Conservation (phyloP, 495 filamentous ascomycete species). For the Talaromyces wortmannii region DNA sequence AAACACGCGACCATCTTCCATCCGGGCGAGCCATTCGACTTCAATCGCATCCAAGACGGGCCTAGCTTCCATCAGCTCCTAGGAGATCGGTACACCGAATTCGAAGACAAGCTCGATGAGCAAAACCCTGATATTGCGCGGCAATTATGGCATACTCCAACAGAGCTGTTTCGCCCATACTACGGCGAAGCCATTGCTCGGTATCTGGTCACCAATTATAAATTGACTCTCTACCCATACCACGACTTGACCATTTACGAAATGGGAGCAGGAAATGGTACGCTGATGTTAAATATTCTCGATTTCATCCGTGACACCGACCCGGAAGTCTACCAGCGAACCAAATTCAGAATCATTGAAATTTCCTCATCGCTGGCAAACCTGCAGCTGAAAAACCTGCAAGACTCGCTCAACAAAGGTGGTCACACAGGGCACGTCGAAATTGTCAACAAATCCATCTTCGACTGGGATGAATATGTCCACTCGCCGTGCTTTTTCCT, state of each 20-base stretch:
- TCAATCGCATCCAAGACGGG: conserved; percentile 73
- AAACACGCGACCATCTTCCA: conserved; percentile 96
- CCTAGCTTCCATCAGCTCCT: conserved; percentile 71
- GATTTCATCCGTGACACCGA: conserved; percentile 91
- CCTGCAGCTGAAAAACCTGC: conserved; percentile 66
- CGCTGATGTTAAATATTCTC: conserved; percentile 94
- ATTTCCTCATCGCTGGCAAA: conserved; percentile 75
- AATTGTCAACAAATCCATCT: conserved; percentile 90
- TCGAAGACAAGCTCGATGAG: conserved; percentile 81
- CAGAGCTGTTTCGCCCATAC: conserved; percentile 91
- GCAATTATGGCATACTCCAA: conserved; percentile 98
- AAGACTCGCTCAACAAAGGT: conserved; percentile 50
- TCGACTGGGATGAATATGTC: conserved; percentile 83
- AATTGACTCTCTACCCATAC: conserved; percentile 87
- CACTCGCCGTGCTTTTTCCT: conserved; percentile 94
- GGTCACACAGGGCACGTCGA: conserved; percentile 83
- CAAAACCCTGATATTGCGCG: conserved; percentile 63
- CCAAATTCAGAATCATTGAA: conserved; percentile 92
- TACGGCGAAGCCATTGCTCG: conserved; percentile 95
- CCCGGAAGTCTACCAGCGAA: conserved; percentile 87
- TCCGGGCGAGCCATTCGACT: conserved; percentile 88
- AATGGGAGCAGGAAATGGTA: conserved; percentile 95
- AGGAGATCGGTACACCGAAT: conserved; percentile 73
- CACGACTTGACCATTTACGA: conserved; percentile 98
- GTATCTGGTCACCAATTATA: conserved; percentile 93